These are phyloP conservation scores for Luvunga scandens DNA, from an alignment of 345 rosid species.

Conservation along the genomic window DNA sequence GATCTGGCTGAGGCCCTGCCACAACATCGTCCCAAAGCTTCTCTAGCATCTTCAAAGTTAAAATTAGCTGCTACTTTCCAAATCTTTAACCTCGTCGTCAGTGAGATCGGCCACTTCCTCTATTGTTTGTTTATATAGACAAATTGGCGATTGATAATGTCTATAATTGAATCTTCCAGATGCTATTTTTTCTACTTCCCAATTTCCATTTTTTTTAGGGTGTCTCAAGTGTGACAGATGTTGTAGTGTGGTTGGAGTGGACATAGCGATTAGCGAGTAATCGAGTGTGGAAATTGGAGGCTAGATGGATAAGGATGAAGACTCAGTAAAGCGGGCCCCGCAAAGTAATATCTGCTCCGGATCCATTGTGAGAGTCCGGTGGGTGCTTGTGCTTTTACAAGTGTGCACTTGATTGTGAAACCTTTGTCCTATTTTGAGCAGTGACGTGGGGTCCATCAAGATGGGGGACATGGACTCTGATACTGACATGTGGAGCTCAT, in stretches of 20 bases:
- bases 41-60: slow-evolving; percentile 40
- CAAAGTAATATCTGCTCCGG: slow-evolving; percentile 23
- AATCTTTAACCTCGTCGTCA: neutral
- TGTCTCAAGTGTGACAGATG: neutral
- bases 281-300: slow-evolving; percentile 22
- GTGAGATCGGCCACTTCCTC: rapidly evolving
- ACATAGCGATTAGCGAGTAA: neutral
- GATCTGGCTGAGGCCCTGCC: slow-evolving; percentile 93
- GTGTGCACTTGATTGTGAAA: neutral
- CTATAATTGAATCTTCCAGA: slow-evolving; percentile 1
- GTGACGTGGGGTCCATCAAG: slow-evolving; percentile 15
- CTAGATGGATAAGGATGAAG: slow-evolving; percentile 54
- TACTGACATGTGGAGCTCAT: neutral
- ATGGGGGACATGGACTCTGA: neutral
- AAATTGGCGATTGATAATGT: neutral
- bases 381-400: slow-evolving; percentile 16
- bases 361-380: neutral
- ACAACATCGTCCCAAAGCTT: slow-evolving; percentile 85
- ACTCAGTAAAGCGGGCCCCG: slow-evolving; percentile 37
- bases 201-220: no score
- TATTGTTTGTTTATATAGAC: slow-evolving; percentile 15
- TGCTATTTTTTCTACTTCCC: slow-evolving; percentile 18
- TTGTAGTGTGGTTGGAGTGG: neutral
- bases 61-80: neutral
- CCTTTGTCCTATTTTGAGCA: slow-evolving; percentile 19